Base-by-base conservation (phyloP, 495 filamentous ascomycete species). In the Penicillium desertorum region DNA sequence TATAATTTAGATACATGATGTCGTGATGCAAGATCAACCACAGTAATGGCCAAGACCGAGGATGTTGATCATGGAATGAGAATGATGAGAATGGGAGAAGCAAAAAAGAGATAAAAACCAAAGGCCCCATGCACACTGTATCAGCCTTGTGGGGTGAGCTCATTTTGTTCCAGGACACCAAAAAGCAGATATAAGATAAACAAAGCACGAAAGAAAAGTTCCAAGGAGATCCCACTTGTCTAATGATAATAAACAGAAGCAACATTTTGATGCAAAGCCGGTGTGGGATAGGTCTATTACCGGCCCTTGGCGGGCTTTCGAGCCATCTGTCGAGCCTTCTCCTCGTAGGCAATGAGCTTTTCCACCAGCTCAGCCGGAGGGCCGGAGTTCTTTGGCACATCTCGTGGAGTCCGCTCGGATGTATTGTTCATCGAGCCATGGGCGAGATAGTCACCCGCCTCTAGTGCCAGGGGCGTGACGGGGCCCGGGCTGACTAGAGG, bases 401-500 rank as follows among this genome's bases (percentile, higher is more conserved):
- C 72, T 22, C 66, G 67, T 11, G 67, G 51, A 30, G 47, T 58
- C 6, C 60, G 59, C 14, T 61, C 64, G 7, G 62, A 60, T 5
- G 59, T 59, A 45, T 47, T 49, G 44, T 55, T 64, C 27, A 62
- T 51, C 30, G 67, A 61, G 9, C 80, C 76, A 5, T 75, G 70
- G 41, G 75, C 70, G 12, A 88, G 62, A 37, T 86, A 88, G 39
- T 80, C 77, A 37, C 76, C 74, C 8, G 75, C 62, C 8, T 91
- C 88, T 29, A 94, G 69, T 3, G 82, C 81, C 67, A 94, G 78
- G 0, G 90, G 89, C 2, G 90, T 92, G 39, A 92, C 88, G 0
- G 88, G 88, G 0, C 88, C 88, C 1, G 89, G 88, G 44, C 87
- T 90, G n/a, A 82, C 82, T 4, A 88, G 76, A 2, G 90, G 90